These are phyloP conservation scores for Glarea lozoyensis DNA, from an alignment of 495 filamentous ascomycete species.

Conservation along the genomic window DNA sequence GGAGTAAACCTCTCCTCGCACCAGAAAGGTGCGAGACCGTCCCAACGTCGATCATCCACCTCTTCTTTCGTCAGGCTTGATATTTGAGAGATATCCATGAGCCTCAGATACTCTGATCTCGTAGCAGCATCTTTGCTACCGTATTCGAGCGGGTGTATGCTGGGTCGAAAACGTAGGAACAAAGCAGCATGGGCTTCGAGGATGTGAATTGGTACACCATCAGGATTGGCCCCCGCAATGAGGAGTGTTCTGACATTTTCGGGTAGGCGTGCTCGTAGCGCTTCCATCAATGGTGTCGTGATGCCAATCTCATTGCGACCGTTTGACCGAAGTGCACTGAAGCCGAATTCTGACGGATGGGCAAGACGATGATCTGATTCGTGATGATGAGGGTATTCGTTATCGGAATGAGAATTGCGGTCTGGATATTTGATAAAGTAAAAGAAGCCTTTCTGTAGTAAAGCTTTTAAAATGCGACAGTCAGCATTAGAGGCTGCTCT, in stretches of 20 bases:
- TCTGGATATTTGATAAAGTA: background rate
- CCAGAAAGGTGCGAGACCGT: slow-evolving; percentile 9
- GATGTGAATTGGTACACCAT: slow-evolving; percentile 8
- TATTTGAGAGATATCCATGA: slow-evolving; percentile 8
- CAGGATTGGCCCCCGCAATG: slow-evolving; percentile 4
- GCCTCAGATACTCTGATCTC: background rate
- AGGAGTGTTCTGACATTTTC: slow-evolving; percentile 6
- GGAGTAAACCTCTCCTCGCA: slow-evolving; percentile 9
- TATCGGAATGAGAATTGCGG: background rate
- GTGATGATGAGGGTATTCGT: background rate
- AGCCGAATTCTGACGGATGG: slow-evolving; percentile 2
- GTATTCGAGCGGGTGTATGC: background rate
- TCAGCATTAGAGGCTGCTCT: slow-evolving; percentile 2
- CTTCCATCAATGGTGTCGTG: slow-evolving; percentile 12
- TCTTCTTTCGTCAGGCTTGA: slow-evolving; percentile 10
- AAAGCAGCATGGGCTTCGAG: slow-evolving; percentile 6
- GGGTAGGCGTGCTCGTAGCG: background rate
- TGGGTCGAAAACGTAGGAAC: slow-evolving; percentile 11
- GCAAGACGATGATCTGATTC: background rate
- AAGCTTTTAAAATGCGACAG: slow-evolving; percentile 1
- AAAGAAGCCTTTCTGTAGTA: slow-evolving; percentile 1
- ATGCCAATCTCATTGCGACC: slow-evolving; percentile 4
- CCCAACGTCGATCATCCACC: slow-evolving; percentile 10
- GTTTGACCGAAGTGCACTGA: background rate
- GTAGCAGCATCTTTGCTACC: slow-evolving; percentile 2